Conservation (phyloP, 2,329 filamentous ascomycete species). For the Trichoderma harzianum region DNA sequence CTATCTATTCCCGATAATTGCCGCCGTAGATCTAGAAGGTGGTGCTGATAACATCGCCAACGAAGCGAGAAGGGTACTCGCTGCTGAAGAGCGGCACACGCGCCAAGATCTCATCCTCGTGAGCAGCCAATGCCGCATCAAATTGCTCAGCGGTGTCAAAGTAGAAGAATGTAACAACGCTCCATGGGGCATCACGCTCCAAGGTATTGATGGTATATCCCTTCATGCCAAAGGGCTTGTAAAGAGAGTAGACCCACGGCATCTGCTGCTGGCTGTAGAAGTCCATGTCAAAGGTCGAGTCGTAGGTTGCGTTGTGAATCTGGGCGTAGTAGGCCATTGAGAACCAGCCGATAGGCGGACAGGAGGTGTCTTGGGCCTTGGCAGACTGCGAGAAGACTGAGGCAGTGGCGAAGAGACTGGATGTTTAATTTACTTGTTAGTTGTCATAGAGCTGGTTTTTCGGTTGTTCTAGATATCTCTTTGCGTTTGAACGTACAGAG, state of each 20-base stretch:
- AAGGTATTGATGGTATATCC: neutral
- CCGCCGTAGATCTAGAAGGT: neutral
- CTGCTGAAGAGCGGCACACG: neutral
- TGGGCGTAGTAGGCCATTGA: neutral
- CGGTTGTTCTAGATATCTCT: neutral
- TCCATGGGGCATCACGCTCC: neutral
- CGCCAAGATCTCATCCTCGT: neutral
- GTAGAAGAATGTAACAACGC: neutral
- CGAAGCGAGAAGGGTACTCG: neutral
- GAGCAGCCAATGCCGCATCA: neutral
- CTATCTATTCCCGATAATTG: neutral
- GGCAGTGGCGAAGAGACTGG: neutral
- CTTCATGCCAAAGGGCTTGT: neutral
- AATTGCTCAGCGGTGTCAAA: neutral
- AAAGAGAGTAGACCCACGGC: neutral
- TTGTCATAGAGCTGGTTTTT: neutral
- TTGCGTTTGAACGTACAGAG: neutral
- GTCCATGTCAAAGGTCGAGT: neutral
- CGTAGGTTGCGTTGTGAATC: neutral
- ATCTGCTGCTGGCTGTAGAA: neutral
- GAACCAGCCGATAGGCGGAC: neutral
- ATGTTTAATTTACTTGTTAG: neutral
- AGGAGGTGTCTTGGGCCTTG: neutral
- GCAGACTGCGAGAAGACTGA: neutral
- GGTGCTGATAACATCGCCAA: neutral